Evolutionary conservation across 805 yeast genomes (phyloP), one percentile per base, ranked within the genome.

Genomic region (Ogataea nonfermentans): DNA sequence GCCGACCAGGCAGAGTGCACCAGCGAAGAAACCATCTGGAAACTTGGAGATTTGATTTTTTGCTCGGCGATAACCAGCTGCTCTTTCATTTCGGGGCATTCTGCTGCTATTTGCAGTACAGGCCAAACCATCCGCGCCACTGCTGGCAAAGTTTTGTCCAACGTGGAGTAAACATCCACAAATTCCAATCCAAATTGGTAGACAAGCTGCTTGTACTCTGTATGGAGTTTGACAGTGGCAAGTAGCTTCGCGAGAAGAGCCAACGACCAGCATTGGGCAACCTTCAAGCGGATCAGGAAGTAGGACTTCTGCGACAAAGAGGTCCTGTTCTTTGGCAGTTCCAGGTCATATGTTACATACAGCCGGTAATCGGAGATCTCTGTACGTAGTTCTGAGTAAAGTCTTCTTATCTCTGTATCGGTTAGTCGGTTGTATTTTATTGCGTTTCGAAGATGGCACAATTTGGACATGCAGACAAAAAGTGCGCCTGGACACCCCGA

Each of bases 81-180:
- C 9, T 35, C 24, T 11, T 35, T 39, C 15, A 71, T 33, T 3
- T 34, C 40, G 1, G 35, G 28, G 34, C 71, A 63, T 24, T 60
- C 65, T 32, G 73, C 63, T 1, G 71, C 71, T 26, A 73, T 57
- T n/a, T 70, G 70, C 47, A 68, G 67, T 2, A 73, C 56, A 0
- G 79, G 79, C 78, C 78, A 73, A 4, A 72, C 71, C 73, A 73
- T 72, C 45, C 71, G 76, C 4, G 73, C 66, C 3, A 69, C 67
- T 17, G 60, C 45, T 3, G 74, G 70, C 0, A 66, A 57, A 1
- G 47, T 50, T 2, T 62, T 49, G 9, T 69, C 67, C 66, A 73
- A 61, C 0, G 68, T 49, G 0, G 59, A 55, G 44, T 71, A 71
- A 2, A 63, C 61, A 9, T 62, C 62, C 4, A 71, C 62, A 44